Base-by-base conservation (phyloP, 2,329 filamentous ascomycete species). In the Fusarium hostae region DNA sequence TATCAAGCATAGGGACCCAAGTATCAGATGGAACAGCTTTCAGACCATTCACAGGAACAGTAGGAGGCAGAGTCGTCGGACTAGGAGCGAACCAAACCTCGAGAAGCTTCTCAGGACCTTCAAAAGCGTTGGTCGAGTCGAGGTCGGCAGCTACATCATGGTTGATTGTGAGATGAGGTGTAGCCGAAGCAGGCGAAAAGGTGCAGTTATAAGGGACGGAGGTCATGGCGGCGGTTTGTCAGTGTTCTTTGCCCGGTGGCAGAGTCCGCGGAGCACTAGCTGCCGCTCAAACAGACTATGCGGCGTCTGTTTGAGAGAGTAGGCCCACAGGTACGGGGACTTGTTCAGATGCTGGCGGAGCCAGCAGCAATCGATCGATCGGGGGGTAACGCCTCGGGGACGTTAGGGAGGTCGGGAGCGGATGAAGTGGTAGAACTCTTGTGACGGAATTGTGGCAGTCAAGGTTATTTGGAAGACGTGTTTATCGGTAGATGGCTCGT, bases 11-110 rank as follows among this genome's bases (percentile, higher is more conserved):
- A 65, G 91, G 91, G 82, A 97, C 97, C 96, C 96, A 99, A 55
- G 89, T 91, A 57, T 97, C 93, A 63, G 90, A 87, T 22, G 92
- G 86, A 37, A 99, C 94, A 11, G 91, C 89, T 86, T 98, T 98
- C 79, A 99, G 85, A 30, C 96, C 96, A 80, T 90, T 86, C 22
- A 91, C 90, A 71, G 90, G 89, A 61, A 91, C 91, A 58, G 90
- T 88, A 7, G 89, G 84, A 22, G 94, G 92, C 41, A 97, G 87
- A 67, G 91, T 86, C 72, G 89, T 86, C 55, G 94, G 88, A 77
- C 92, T 93, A 28, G 95, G 90, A 64, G 93, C 92, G 81, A 99
- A 98, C 96, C 96, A 99, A 79, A 99, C 95, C 86, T 99, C 96
- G 78, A 99, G 88, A 60, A 99, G 88, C 86, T 99, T 99, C 86